Conservation (phyloP, 1,139 yeast species). For the Scheffersomyces quercinus region DNA sequence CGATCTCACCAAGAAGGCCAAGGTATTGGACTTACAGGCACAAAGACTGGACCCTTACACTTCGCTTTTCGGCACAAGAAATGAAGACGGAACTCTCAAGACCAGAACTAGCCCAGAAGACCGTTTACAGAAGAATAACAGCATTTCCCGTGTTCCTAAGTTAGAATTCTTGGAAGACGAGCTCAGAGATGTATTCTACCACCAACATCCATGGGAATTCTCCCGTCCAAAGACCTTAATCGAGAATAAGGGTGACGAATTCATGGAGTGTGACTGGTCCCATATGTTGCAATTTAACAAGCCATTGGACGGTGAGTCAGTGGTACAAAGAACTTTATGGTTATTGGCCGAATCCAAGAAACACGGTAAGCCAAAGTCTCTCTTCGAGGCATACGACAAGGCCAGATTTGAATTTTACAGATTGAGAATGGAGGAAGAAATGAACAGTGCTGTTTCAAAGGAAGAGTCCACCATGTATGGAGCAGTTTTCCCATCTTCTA, state of each 20-base stretch:
- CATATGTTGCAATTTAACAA: conserved; percentile 68
- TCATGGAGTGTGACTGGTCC: conserved; percentile 68
- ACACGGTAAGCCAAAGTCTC: conserved; percentile 32
- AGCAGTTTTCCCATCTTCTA: conserved; percentile 62
- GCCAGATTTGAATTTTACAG: conserved; percentile 88
- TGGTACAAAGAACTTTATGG: conserved; percentile 87
- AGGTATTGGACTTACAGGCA: conserved; percentile 26
- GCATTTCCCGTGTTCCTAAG: conserved; percentile 56
- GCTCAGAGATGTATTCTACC: conserved; percentile 76
- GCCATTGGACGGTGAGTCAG: conserved; percentile 88
- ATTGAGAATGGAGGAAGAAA: conserved; percentile 80
- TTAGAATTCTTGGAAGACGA: conserved; percentile 79
- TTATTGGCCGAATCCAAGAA: conserved; percentile 46
- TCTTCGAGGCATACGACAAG: conserved; percentile 74
- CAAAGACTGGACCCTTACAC: conserved; percentile 28
- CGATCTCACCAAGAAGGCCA: conserved; percentile 54
- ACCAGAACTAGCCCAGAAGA: conserved; percentile 48
- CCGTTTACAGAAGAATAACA: conserved; percentile 27
- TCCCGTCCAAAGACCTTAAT: conserved; percentile 87
- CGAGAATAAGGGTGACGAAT: conserved; percentile 64
- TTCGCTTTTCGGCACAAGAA: conserved; percentile 22
- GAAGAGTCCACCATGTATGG: conserved; percentile 92
- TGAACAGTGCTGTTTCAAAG: conserved; percentile 67
- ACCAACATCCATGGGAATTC: conserved; percentile 97
- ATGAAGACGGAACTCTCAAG: conserved; percentile 29